Evolutionary conservation across 2,329 filamentous ascomycete genomes (phyloP).

Genomic region (Talaromyces rugulosus): DNA sequence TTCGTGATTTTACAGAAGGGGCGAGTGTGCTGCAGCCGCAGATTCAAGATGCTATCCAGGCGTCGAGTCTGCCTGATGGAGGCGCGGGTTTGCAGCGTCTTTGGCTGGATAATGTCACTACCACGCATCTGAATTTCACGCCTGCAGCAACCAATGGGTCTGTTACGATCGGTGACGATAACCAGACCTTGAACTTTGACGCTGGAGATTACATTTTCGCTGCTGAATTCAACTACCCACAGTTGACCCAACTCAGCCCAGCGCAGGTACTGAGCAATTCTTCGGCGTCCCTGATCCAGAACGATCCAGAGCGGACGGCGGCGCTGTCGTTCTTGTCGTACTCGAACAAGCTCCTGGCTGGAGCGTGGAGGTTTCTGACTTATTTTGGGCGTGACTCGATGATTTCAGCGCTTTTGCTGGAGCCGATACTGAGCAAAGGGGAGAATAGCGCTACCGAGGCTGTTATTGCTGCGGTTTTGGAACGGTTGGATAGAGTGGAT

Average conservation of each 20-base stretch:
- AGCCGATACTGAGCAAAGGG: conserved; percentile 55
- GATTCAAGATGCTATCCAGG: conserved; percentile 53
- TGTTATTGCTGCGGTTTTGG: conserved; percentile 57
- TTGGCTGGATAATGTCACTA: conserved; percentile 62
- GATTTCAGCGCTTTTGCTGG: conserved; percentile 56
- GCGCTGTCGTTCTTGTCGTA: conserved; percentile 63
- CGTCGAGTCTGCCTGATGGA: conserved; percentile 36
- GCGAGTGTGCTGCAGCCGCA: conserved; percentile 47
- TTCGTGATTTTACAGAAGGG: conserved; percentile 61
- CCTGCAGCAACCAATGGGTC: conserved; percentile 25
- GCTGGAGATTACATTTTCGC: conserved; percentile 56
- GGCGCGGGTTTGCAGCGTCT: conserved; percentile 49
- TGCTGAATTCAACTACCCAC: conserved; percentile 59
- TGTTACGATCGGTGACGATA: conserved; percentile 39
- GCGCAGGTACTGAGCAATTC: conserved; percentile 48
- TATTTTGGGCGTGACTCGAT: conserved; percentile 65
- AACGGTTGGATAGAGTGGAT: conserved; percentile 57
- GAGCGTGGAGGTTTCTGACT: conserved; percentile 63
- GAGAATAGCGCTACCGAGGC: conserved; percentile 56
- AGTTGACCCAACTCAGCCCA: conserved; percentile 52
- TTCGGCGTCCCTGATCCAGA: conserved; percentile 42
- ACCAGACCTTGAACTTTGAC: conserved; percentile 39
- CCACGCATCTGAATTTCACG: conserved; percentile 49
- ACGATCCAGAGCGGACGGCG: conserved; percentile 45
- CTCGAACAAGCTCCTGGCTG: conserved; percentile 58